Conservation (phyloP, 129 eudicot genomes). For the Oenanthe sinensis region DNA sequence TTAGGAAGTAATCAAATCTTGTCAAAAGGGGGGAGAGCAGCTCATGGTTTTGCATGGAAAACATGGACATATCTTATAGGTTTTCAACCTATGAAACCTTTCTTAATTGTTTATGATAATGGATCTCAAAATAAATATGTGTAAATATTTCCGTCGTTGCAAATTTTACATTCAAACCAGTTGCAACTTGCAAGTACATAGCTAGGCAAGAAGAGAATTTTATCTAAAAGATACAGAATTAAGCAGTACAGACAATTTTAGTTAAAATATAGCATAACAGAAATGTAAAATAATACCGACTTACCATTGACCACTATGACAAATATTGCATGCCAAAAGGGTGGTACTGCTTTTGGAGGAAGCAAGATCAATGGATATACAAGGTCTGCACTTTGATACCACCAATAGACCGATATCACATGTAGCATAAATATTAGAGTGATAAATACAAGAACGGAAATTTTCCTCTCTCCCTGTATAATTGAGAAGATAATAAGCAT, state of each 20-base stretch:
- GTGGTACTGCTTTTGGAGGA: constrained; percentile 44
- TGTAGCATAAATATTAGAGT: constrained; percentile 31
- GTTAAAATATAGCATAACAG: background rate
- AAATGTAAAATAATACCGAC: background rate
- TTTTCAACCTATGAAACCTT: background rate
- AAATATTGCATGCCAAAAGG: constrained; percentile 42
- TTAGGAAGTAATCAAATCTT: background rate
- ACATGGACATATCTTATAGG: background rate
- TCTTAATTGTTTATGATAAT: background rate
- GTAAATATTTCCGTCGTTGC: background rate
- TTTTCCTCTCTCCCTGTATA: constrained; percentile 40
- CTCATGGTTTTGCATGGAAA: background rate
- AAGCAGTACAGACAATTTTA: background rate
- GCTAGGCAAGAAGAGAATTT: background rate
- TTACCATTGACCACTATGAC: constrained; percentile 44
- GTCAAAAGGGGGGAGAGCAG: background rate
- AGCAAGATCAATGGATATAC: constrained; percentile 37
- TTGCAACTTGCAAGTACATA: background rate
- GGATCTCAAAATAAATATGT: background rate
- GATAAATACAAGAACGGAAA: constrained; percentile 29
- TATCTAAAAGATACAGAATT: background rate
- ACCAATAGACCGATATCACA: constrained; percentile 33
- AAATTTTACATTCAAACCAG: background rate
- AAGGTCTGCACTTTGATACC: constrained; percentile 39
- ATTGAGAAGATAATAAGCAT: constrained; percentile 13